Evolutionary conservation across 2,329 filamentous ascomycete species (phyloP).

Genomic region (Zymoseptoria ardabiliae): DNA sequence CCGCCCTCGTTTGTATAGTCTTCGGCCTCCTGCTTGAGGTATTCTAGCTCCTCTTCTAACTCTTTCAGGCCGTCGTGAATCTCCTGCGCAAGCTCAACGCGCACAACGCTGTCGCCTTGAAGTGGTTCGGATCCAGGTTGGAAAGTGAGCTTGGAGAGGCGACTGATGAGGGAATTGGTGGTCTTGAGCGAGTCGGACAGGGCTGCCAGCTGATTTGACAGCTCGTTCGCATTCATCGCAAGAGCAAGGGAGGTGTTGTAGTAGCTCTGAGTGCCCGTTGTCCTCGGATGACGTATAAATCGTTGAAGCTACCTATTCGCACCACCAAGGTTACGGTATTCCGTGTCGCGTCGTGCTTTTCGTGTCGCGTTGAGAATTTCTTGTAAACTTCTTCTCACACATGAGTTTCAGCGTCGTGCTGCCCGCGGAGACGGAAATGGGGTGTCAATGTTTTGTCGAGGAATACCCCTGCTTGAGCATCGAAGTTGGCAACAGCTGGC

Average conservation of each 20-base stretch:
- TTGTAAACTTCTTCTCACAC: no score
- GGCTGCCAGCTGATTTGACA: conserved; percentile 21
- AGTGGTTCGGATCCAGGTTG: conserved; percentile 55
- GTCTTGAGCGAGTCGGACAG: conserved; percentile 49
- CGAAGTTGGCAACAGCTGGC: background rate
- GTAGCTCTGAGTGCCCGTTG: background rate
- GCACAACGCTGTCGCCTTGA: conserved; percentile 38
- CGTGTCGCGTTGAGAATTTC: no score
- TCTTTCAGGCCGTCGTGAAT: conserved; percentile 72
- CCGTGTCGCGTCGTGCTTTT: no score
- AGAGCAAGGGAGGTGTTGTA: background rate
- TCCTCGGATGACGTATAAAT: background rate
- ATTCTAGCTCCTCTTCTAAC: conserved; percentile 75
- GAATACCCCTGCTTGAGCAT: no score
- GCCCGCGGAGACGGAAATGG: no score
- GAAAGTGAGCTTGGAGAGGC: conserved; percentile 53
- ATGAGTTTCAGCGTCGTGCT: no score
- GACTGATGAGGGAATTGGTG: conserved; percentile 48
- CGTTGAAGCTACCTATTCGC: no score
- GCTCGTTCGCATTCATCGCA: conserved; percentile 18
- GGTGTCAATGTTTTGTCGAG: no score
- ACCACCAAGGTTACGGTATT: no score
- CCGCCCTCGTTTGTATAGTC: conserved; percentile 50
- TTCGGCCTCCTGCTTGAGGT: conserved; percentile 69
- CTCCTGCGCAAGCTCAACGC: conserved; percentile 68